Evolutionary conservation across 148 eudicot species (phyloP), one percentile per base, ranked within the genome.

Genomic region (Silene uniflora): DNA sequence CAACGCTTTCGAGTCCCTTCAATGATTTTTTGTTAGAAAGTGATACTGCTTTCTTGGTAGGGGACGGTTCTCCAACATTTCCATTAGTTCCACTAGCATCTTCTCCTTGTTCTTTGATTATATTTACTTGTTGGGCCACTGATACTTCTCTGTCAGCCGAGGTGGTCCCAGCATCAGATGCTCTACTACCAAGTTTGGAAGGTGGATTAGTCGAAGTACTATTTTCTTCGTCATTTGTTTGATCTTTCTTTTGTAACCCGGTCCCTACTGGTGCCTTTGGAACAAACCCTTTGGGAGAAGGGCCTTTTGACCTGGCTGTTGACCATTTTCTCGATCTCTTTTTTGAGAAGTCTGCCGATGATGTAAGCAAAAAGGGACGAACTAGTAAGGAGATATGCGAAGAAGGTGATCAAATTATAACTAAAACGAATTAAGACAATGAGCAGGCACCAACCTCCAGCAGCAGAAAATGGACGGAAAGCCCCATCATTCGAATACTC

Each of bases 281-380:
- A 69, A 76, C 65, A 84, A 90, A 89, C 27, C 91, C 90, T 81
- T 91, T 90, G 3, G 91, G 84, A 66, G 84, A 39, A 60, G 90
- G 77, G 63, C 82, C 86, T 84, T 84, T 86, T 29, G 87, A 49
- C 79, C 83, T 85, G 25, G 93, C 68, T 22, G 84, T 79, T 19
- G 89, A 86, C 77, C 73, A 71, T 80, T 74, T 95, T 75, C 81
- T 84, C 39, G 39, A 88, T 74, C 83, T 84, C 75, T 81, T 88
- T 82, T 82, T 89, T 54, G 96, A 87, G 67, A 85, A 90, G 67
- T 92, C 99, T 95, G n/a, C n/a, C n/a, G 81, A 69, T 56, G 19
- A 75, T 18, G 35, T 8, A 24, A 49, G 67, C 17, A 70, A 67
- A 32, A 74, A 75, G 69, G 62, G 74, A 69, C 17, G 27, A 69